Evolutionary conservation across 2,329 filamentous ascomycete genomes (phyloP).

Genomic region (Chaetomiaceae sp.): DNA sequence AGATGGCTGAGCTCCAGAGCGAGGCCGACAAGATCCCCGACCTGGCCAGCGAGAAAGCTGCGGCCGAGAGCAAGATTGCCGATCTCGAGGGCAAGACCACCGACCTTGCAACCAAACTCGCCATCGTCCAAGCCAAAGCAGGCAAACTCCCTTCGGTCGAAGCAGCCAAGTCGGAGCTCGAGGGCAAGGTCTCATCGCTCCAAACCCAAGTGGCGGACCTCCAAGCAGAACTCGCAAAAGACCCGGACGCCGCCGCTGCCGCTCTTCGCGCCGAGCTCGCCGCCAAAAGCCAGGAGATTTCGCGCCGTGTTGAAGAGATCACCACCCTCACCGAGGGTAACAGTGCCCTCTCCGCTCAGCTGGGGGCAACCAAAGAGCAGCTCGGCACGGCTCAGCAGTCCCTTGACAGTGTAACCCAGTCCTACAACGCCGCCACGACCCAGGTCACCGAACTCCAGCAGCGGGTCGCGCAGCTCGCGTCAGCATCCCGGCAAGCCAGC

Average conservation of each 20-base stretch:
- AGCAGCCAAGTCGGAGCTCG: constrained; percentile 18
- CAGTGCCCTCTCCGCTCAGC: constrained; percentile 22
- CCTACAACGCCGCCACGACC: constrained; percentile 18
- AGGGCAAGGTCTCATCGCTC: constrained; percentile 19
- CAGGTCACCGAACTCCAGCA: constrained; percentile 24
- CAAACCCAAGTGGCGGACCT: constrained; percentile 21
- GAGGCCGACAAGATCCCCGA: constrained; percentile 25
- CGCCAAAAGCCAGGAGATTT: constrained; percentile 23
- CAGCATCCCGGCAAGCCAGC: constrained; percentile 18
- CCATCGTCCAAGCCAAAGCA: constrained; percentile 18
- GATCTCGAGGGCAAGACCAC: constrained; percentile 20
- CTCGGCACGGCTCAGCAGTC: constrained; percentile 19
- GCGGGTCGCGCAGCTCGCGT: constrained; percentile 20
- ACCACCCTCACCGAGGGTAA: constrained; percentile 21
- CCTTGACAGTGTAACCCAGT: constrained; percentile 18
- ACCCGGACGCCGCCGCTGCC: constrained; percentile 21
- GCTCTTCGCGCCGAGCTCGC: constrained; percentile 24
- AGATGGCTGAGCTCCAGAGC: constrained; percentile 19
- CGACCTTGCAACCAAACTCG: constrained; percentile 19
- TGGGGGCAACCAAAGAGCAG: constrained; percentile 23
- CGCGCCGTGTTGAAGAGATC: constrained; percentile 23
- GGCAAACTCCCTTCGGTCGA: constrained; percentile 17
- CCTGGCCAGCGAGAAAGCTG: constrained; percentile 22
- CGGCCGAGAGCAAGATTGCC: constrained; percentile 15
- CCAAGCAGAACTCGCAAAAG: constrained; percentile 21